These are phyloP conservation scores for Fistulifera solaris DNA, from an alignment of 108 stramenopile genomes.

Conservation along the genomic window DNA sequence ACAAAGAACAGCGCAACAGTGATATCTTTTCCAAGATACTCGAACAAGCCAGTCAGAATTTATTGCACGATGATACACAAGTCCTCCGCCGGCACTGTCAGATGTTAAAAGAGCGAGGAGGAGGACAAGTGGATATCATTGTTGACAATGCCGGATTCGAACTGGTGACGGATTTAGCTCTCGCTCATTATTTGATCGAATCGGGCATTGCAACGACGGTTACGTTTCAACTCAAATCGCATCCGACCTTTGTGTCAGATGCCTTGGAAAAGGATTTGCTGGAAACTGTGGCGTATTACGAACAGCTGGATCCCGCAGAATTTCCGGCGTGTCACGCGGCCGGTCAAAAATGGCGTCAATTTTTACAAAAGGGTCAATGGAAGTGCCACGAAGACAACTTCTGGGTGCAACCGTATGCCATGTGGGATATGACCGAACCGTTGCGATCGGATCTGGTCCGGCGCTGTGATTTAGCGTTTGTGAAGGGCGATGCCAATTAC, in stretches of 20 bases:
- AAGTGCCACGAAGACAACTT: constrained; percentile 82
- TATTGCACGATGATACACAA: constrained; percentile 85
- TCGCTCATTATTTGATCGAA: constrained; percentile 83
- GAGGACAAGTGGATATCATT: constrained; percentile 83
- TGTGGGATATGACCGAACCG: constrained; percentile 88
- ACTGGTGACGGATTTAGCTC: constrained; percentile 83
- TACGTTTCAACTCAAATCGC: constrained; percentile 88
- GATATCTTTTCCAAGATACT: constrained; percentile 76
- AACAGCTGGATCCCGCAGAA: constrained; percentile 25
- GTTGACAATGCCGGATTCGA: constrained; percentile 98
- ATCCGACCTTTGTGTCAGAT: constrained; percentile 96
- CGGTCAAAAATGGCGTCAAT: constrained; percentile 62
- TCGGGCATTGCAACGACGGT: constrained; percentile 68
- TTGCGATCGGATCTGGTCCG: constrained; percentile 47
- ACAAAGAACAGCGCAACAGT: not conserved
- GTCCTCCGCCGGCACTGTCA: constrained; percentile 47
- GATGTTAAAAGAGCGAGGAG: constrained; percentile 48
- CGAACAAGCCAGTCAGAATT: constrained; percentile 59
- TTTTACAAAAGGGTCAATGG: constrained; percentile 72
- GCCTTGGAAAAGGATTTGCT: constrained; percentile 85
- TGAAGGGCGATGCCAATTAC: constrained; percentile 97
- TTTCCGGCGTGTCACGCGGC: constrained; percentile 58
- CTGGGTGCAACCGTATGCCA: constrained; percentile 87
- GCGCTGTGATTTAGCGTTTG: constrained; percentile 81
- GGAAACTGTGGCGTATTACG: constrained; percentile 71